A percentile compares a stretch with the other conserved stretches of the same genome.
These are phyloP conservation scores for Melastoma candidum DNA, from an alignment of 441 rosid genomes.

Conservation along the genomic window DNA sequence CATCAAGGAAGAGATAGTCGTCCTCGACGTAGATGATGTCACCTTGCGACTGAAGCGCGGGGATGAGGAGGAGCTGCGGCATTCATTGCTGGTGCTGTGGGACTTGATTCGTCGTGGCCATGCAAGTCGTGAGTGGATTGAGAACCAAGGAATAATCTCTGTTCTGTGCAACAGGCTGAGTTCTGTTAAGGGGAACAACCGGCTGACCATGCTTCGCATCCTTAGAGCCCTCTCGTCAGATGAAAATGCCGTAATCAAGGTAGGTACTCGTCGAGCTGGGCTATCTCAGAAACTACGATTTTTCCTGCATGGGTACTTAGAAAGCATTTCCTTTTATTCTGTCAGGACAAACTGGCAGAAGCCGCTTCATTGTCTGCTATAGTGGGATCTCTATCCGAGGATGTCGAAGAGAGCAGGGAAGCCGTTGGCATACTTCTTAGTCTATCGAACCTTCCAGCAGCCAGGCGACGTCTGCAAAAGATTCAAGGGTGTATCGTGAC, in stretches of 20 bases:
- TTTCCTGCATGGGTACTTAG: not conserved
- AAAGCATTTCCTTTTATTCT: constrained; percentile 17
- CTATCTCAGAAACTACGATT: not conserved
- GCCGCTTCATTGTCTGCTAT: constrained; percentile 27
- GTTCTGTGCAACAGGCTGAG: constrained; percentile 37
- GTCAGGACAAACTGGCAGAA: constrained; percentile 61
- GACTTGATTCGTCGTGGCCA: constrained; percentile 21
- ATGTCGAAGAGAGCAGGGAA: constrained; percentile 44
- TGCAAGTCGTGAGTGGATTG: constrained; percentile 34
- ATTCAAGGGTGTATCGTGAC: constrained; percentile 63
- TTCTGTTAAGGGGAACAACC: constrained; percentile 26
- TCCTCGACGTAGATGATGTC: constrained; percentile 34
- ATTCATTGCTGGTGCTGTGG: constrained; percentile 28
- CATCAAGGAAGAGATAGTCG: constrained; percentile 36
- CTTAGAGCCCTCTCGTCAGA: constrained; percentile 35
- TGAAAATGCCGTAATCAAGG: constrained; percentile 34
- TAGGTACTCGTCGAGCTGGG: constrained; percentile 8
- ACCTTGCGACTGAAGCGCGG: constrained; percentile 48
- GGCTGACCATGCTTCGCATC: constrained; percentile 29
- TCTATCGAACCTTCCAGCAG: constrained; percentile 41
- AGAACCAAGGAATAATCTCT: constrained; percentile 30
- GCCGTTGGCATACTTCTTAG: constrained; percentile 46
- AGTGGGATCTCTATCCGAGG: constrained; percentile 55
- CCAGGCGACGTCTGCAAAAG: constrained; percentile 46
- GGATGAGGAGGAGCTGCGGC: constrained; percentile 31